Evolutionary conservation across 176 grass and related monocot species (phyloP).

Genomic region (Carex cristatella): DNA sequence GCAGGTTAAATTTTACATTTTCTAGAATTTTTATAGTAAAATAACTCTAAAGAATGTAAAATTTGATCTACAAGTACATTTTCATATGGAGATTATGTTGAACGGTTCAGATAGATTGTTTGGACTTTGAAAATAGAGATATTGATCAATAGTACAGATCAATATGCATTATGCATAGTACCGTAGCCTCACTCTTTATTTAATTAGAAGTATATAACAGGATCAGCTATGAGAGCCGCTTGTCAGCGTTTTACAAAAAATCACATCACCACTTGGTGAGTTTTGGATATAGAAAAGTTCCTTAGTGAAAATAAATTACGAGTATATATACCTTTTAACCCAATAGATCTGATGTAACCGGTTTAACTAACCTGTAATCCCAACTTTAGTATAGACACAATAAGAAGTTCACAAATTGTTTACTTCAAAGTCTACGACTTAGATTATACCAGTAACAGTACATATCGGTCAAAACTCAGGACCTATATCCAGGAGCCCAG

Average conservation of each 20-base stretch:
- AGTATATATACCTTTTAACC: neutral
- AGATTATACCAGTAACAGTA: neutral
- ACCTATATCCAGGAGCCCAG: neutral
- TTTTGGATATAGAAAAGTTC: neutral
- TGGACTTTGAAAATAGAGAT: no score
- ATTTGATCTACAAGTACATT: no score
- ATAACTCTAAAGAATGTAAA: no score
- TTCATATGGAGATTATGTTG: no score
- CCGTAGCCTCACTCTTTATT: neutral
- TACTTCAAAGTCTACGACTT: neutral
- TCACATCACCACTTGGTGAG: neutral
- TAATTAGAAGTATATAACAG: constrained; percentile 3
- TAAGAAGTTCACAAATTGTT: neutral
- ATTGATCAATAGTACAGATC: no score
- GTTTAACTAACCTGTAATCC: neutral
- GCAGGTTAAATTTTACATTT: no score
- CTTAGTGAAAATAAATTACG: neutral
- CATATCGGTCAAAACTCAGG: neutral
- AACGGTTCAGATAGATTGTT: no score
- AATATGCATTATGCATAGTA: no score
- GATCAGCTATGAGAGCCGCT: neutral
- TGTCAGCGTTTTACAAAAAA: neutral
- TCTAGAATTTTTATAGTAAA: no score
- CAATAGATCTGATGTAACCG: no score
- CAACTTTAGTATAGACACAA: neutral